phyloP scores from a whole-genome alignment of 768 basidiomycete genomes.

The Holtermannia corniformis region DNA sequence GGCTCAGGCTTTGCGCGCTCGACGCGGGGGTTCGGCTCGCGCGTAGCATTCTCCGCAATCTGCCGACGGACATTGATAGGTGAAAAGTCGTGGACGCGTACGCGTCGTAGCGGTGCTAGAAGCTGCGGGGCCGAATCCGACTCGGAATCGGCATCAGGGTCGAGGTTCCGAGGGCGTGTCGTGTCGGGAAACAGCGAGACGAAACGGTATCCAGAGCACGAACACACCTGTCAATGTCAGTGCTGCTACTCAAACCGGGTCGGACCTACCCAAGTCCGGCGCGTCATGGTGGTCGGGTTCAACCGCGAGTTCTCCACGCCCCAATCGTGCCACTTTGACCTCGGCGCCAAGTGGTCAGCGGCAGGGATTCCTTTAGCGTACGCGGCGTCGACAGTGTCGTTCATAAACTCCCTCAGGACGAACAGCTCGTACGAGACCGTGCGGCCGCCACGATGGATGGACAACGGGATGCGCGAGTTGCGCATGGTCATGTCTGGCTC shows the following conservation, averaged over 20 bases:
- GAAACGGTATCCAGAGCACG: conserved; percentile 34
- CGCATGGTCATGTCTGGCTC: conserved; percentile 6
- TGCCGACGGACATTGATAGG: conserved; percentile 16
- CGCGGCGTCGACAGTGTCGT: background rate
- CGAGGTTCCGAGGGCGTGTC: background rate
- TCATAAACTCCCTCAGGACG: conserved; percentile 20
- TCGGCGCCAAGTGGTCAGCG: conserved; percentile 6
- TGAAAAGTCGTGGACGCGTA: conserved; percentile 28
- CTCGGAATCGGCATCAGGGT: background rate
- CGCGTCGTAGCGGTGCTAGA: conserved; percentile 14
- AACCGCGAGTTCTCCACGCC: conserved; percentile 18
- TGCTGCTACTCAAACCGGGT: background rate
- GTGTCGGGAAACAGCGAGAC: conserved; percentile 18
- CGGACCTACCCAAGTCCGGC: conserved; percentile 28
- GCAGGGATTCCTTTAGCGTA: background rate
- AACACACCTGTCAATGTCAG: conserved; percentile 26
- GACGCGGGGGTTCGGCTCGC: background rate
- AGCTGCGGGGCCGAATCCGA: conserved; percentile 7
- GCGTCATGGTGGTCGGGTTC: conserved; percentile 19
- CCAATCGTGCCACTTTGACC: conserved; percentile 27
- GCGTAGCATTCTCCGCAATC: background rate
- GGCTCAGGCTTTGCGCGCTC: background rate
- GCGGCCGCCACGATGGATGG: background rate
- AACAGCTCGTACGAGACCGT: conserved; percentile 27
- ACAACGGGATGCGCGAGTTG: background rate